Evolutionary conservation across 2,329 filamentous ascomycete species (phyloP).

Genomic region (Penicillium glabrum): DNA sequence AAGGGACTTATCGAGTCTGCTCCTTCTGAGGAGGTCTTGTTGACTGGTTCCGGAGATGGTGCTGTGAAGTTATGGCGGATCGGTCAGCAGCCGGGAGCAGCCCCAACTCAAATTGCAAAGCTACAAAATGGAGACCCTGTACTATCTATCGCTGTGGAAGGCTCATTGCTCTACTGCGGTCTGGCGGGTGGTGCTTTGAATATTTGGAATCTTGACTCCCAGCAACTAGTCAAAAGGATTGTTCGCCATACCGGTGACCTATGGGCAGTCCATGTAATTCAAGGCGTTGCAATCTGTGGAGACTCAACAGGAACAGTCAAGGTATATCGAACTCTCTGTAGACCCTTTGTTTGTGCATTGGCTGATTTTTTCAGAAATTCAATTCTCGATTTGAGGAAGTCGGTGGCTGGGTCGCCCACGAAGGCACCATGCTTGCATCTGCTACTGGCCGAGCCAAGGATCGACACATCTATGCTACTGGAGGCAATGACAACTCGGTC

Average conservation of each 20-base stretch:
- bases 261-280: constrained; percentile 81
- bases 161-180: constrained; percentile 89
- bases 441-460: constrained; percentile 69
- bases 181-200: constrained; percentile 86
- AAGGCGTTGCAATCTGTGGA: constrained; percentile 81
- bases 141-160: constrained; percentile 80
- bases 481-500: constrained; percentile 87
- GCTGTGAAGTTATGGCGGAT: constrained; percentile 93
- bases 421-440: constrained; percentile 84
- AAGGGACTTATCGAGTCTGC: constrained; percentile 69
- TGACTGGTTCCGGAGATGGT: constrained; percentile 91
- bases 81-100: constrained; percentile 57
- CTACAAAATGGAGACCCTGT: constrained; percentile 65
- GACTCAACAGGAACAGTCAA: constrained; percentile 86
- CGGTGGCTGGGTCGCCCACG: constrained; percentile 76
- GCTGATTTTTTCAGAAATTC: constrained; percentile 54
- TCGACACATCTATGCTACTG: constrained; percentile 85
- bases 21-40: constrained; percentile 69
- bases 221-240: constrained; percentile 83
- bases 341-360: neutral
- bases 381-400: constrained; percentile 83
- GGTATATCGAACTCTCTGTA: constrained; percentile 52
- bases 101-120: constrained; percentile 68
- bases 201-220: constrained; percentile 94
- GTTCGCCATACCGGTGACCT: constrained; percentile 79